Conservation (phyloP, 1,284 basidiomycete species). For the Sphaerobolus stellatus region DNA sequence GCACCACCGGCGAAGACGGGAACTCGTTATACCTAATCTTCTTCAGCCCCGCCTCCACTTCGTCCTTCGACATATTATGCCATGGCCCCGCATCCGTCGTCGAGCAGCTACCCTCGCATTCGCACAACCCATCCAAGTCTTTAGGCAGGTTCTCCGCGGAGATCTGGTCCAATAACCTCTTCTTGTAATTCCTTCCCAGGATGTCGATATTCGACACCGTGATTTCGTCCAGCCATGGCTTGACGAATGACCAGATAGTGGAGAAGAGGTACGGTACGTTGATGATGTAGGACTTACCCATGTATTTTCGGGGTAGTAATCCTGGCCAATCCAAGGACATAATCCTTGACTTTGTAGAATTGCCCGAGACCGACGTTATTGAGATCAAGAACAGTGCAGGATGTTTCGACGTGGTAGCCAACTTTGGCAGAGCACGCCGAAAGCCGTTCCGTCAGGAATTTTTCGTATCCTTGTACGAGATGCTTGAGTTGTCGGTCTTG, state of each 20-base stretch:
- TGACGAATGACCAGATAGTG: constrained; percentile 86
- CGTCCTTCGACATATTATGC: too few relatives aligned
- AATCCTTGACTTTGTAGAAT: constrained; percentile 93
- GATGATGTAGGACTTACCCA: constrained; percentile 98
- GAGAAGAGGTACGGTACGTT: constrained; percentile 93
- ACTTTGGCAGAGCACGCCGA: constrained; percentile 75
- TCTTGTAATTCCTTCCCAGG: constrained; percentile 61
- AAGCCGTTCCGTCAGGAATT: constrained; percentile 76
- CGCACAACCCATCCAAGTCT: constrained; percentile 83
- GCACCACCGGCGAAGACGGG: too few relatives aligned
- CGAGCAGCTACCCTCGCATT: constrained; percentile 70
- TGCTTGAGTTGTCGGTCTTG: constrained; percentile 87
- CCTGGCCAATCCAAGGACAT: constrained; percentile 82
- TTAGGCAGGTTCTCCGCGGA: constrained; percentile 79
- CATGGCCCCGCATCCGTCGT: constrained; percentile 93
- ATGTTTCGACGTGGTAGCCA: constrained; percentile 94
- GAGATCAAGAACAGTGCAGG: constrained; percentile 97
- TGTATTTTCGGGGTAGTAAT: constrained; percentile 90
- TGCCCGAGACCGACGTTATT: constrained; percentile 76
- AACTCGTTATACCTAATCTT: not conserved
- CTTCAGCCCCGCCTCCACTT: constrained; percentile 19
- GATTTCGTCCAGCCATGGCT: constrained; percentile 93
- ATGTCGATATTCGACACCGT: constrained; percentile 94
- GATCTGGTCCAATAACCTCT: constrained; percentile 78
- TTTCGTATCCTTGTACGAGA: constrained; percentile 94